Evolutionary conservation across 176 grass and related monocot genomes (phyloP).

Genomic region (Aegilops longissima): DNA sequence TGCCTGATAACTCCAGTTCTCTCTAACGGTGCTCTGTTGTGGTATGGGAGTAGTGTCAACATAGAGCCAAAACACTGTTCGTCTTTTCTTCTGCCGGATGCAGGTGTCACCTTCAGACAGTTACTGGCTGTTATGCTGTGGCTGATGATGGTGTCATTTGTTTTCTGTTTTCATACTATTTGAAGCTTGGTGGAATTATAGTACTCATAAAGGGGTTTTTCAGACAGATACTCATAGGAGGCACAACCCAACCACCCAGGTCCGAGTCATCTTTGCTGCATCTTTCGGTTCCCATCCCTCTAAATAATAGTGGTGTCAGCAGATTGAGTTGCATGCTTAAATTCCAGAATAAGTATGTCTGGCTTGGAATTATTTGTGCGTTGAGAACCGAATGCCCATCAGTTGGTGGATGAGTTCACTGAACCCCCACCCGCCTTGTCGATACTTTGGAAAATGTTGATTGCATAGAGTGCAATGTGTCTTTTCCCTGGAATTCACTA

Average conservation of each 20-base stretch:
- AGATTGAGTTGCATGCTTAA: neutral
- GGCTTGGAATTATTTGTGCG: neutral
- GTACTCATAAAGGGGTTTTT: too few species aligned
- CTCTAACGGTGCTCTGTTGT: neutral
- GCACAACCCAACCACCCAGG: neutral
- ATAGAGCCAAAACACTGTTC: neutral
- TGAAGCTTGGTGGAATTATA: neutral
- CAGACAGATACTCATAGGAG: neutral
- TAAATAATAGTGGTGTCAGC: neutral
- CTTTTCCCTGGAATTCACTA: neutral
- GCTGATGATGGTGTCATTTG: neutral
- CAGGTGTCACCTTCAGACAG: neutral
- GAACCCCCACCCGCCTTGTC: neutral
- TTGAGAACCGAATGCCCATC: neutral
- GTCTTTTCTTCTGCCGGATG: neutral
- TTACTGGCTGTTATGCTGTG: neutral
- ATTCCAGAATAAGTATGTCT: neutral
- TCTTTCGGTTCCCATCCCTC: neutral
- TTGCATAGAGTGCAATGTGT: neutral
- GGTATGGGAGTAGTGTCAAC: neutral
- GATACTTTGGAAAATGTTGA: neutral
- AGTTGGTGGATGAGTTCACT: neutral
- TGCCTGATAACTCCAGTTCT: neutral
- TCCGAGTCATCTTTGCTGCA: neutral
- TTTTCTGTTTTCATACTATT: neutral